Percentiles rank a stretch among this genome's conserved stretches.
phyloP scores from a whole-genome alignment of 805 yeast genomes.

The Wickerhamomyces canadensis region DNA sequence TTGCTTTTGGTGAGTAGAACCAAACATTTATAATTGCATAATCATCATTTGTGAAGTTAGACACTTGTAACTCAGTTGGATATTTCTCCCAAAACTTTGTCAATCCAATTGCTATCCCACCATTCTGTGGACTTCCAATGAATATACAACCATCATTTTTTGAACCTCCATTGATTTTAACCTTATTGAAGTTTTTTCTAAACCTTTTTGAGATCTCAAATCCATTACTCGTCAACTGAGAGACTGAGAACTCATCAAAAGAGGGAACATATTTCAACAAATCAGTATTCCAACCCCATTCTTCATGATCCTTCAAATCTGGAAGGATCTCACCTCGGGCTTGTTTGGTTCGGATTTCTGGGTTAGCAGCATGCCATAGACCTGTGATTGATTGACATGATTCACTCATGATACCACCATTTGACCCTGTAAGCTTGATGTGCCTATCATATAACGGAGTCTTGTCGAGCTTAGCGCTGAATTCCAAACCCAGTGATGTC shows the following conservation, averaged over 20 bases:
- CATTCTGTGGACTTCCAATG: neutral
- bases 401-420: neutral
- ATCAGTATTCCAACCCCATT: neutral
- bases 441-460: neutral
- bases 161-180: neutral
- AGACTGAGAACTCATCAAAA: neutral
- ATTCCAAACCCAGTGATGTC: neutral
- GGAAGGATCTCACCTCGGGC: neutral
- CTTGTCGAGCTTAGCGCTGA: neutral
- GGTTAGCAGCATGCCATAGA: neutral
- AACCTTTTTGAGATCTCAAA: neutral
- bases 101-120: neutral
- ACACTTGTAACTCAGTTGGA: conserved; percentile 3
- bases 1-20: neutral
- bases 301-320: neutral
- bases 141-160: neutral
- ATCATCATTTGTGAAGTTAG: neutral
- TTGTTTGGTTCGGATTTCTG: neutral
- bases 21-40: neutral
- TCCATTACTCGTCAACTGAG: conserved; percentile 1
- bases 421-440: neutral
- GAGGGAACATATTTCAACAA: neutral
- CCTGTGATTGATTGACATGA: neutral
- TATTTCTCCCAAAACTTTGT: conserved; percentile 9
- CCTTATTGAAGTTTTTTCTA: neutral